These are phyloP conservation scores for Aspergillus sclerotiicarbonarius DNA, from an alignment of 495 filamentous ascomycete genomes.

Conservation along the genomic window DNA sequence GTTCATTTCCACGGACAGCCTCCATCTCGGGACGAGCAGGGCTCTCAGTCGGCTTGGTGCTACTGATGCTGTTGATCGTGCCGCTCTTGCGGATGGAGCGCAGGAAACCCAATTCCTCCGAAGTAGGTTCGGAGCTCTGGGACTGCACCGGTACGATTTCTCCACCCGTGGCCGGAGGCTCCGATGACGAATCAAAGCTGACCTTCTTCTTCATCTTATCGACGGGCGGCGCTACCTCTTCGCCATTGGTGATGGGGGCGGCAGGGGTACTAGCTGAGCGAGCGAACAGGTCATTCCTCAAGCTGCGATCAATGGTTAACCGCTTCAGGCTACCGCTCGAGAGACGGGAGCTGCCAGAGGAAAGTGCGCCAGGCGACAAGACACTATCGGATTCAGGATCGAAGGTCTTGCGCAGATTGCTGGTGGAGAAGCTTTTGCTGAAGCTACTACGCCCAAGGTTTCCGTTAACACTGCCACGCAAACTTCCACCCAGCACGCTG, in stretches of 20 bases:
- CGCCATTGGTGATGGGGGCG: constrained; percentile 50
- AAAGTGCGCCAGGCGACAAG: constrained; percentile 81
- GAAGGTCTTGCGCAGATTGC: constrained; percentile 64
- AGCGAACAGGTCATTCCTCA: constrained; percentile 73
- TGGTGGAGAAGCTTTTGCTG: constrained; percentile 61
- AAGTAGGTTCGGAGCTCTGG: constrained; percentile 52
- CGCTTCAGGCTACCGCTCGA: constrained; percentile 76
- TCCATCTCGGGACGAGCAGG: constrained; percentile 62
- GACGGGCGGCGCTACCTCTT: constrained; percentile 34
- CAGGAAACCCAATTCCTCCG: constrained; percentile 67
- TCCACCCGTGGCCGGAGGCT: constrained; percentile 34
- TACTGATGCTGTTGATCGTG: constrained; percentile 51
- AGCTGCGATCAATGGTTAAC: constrained; percentile 81
- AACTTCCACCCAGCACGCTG: constrained; percentile 60
- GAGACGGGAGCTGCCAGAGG: constrained; percentile 60
- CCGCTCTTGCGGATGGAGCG: constrained; percentile 50
- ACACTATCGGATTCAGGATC: constrained; percentile 74
- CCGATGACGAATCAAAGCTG: constrained; percentile 73
- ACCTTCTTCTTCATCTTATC: constrained; percentile 73
- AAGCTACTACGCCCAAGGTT: constrained; percentile 62
- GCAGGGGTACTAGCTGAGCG: constrained; percentile 43
- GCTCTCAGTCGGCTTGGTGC: constrained; percentile 32
- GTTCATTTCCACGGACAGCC: constrained; percentile 69
- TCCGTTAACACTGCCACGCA: constrained; percentile 44
- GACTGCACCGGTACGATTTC: constrained; percentile 46